Evolutionary conservation across 345 rosid species (phyloP), one percentile per base, ranked within the genome.

Genomic region (Linum usitatissimum): DNA sequence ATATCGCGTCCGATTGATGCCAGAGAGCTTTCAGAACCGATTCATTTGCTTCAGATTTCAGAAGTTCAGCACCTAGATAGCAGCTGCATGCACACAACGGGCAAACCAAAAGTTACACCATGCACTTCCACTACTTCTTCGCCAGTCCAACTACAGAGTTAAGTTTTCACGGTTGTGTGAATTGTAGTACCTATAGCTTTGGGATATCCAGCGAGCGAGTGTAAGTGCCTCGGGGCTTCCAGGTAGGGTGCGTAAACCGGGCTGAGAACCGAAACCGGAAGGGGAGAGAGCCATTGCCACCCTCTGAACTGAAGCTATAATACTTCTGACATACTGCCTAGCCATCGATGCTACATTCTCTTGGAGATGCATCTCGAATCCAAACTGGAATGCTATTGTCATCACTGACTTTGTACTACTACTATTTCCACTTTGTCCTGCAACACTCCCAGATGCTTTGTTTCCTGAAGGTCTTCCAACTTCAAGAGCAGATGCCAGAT

Each of bases 1-100:
- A 61, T 55, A 92, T 81, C 64, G 97, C 89, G 76, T 92, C 90
- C 1, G 86, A 70, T 64, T 89, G 90, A 68, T 81, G 83, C 98
- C 98, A 92, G 48, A 92, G 86, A 65, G 85, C 88, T 77, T 83
- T 86, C 81, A 92, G 70, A 77, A 87, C 76, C 18, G 82, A 81
- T 70, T 92, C 96, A 51, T 83, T 85, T 8, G 76, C 72, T 61
- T 79, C 66, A 68, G 96, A 86, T 4, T 55, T 55, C 14, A 18
- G 18, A 30, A 55, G 30, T 7, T 28, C 21, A 55, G 30, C 30
- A 28, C 30, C 30, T 34, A 34, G 38, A 34, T 34, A 34, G 38
- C 38, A 34, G 38, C 38, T 34, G 38, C 38, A 3, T 34, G 8
- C 38, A 23, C 38, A 34, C 3, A 23, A 23, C 28, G 28, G 38